phyloP scores from a whole-genome alignment of 2,329 filamentous ascomycete species.

The Botrytis fabae region DNA sequence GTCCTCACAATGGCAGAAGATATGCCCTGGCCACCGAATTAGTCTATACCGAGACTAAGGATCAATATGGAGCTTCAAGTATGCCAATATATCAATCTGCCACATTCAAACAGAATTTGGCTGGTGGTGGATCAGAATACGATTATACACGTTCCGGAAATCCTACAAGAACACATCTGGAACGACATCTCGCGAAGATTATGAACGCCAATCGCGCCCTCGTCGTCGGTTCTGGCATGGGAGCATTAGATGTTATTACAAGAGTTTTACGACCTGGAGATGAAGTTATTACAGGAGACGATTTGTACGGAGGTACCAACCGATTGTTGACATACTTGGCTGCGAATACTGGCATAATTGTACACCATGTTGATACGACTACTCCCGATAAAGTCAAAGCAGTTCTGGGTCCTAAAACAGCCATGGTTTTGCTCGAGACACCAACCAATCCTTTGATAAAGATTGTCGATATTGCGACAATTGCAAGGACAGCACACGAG shows the following conservation, averaged over 20 bases:
- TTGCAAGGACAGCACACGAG: conserved; percentile 74
- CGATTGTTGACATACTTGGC: conserved; percentile 89
- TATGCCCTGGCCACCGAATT: conserved; percentile 96
- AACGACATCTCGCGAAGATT: conserved; percentile 96
- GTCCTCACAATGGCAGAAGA: conserved; percentile 78
- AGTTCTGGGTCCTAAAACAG: conserved; percentile 75
- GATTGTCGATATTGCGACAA: conserved; percentile 85
- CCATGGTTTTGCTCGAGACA: conserved; percentile 94
- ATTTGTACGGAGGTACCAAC: conserved; percentile 94
- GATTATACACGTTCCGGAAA: conserved; percentile 99
- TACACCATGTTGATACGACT: conserved; percentile 96
- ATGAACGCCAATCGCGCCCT: conserved; percentile 93
- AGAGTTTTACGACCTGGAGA: conserved; percentile 87
- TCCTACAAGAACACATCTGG: conserved; percentile 91
- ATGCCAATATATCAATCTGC: conserved; percentile 98
- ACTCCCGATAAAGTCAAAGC: conserved; percentile 66
- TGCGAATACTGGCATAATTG: conserved; percentile 84
- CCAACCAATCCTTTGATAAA: conserved; percentile 98
- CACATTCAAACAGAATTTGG: conserved; percentile 92
- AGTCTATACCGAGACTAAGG: conserved; percentile 92
- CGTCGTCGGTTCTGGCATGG: conserved; percentile 96
- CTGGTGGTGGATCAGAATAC: conserved; percentile 80
- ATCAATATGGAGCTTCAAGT: conserved; percentile 96
- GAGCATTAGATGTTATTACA: conserved; percentile 93
- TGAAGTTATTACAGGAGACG: conserved; percentile 95